Conservation (phyloP, 768 basidiomycete genomes). For the Rhodotorula toruloides region DNA sequence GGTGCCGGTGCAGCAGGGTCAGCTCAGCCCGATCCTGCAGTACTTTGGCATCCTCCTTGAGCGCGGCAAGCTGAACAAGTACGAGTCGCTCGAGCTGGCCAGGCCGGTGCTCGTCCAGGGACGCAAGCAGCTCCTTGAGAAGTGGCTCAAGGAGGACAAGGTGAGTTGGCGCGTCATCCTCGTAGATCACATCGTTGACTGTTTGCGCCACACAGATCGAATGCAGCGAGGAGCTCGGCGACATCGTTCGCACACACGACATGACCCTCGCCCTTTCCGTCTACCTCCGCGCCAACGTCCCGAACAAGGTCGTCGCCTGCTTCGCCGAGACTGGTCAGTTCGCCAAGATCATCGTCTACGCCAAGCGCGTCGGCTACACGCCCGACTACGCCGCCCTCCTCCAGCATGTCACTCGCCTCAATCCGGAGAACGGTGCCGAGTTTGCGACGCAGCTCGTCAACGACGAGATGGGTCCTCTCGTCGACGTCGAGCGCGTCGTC, state of each 20-base stretch:
- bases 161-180: conserved; percentile 48
- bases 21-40: conserved; percentile 89
- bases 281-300: conserved; percentile 93
- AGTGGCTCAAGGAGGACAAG: conserved; percentile 99
- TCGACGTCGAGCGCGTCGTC: conserved; percentile 90
- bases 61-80: conserved; percentile 95
- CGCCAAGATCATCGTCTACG: conserved; percentile 94
- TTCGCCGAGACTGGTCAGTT: conserved; percentile 98
- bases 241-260: conserved; percentile 88
- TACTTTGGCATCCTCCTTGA: conserved; percentile 98
- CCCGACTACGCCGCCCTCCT: conserved; percentile 89
- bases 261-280: conserved; percentile 96
- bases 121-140: conserved; percentile 92
- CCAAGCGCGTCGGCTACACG: conserved; percentile 89
- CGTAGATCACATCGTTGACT: background rate
- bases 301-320: conserved; percentile 92
- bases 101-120: conserved; percentile 93
- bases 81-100: conserved; percentile 90
- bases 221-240: conserved; percentile 96
- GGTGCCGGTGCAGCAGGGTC: conserved; percentile 82
- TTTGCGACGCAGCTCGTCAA: conserved; percentile 93
- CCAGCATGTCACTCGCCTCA: conserved; percentile 92
- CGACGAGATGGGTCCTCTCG: conserved; percentile 83
- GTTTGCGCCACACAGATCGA: conserved; percentile 60
- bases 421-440: conserved; percentile 95